Evolutionary conservation across 345 rosid genomes (phyloP), one percentile per base, ranked within the genome.

Genomic region (Populus euphratica): DNA sequence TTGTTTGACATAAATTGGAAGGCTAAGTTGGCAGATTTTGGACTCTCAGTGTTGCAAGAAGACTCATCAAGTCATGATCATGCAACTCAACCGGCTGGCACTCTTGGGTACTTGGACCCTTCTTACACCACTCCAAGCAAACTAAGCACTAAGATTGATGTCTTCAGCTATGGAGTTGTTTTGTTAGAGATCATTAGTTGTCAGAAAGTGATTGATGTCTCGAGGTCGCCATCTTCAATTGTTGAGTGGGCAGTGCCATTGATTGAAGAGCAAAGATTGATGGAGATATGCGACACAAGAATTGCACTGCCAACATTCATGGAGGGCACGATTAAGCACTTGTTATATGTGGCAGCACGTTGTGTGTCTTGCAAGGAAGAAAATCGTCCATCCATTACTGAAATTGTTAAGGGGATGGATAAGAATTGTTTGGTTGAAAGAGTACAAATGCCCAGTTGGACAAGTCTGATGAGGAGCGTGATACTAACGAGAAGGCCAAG

Each of bases 21-120:
- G 6, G 78, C 89, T 2, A 94, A 87, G 85, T 74, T 94, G 54
- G 90, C 89, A 0, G 97, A 94, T 59, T 91, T 89, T 5, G 96
- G 97, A 78, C 91, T 94, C 4, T 88, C 94, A 5, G 84, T 89
- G 50, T 56, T 38, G 56, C 43, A 50, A 69, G 3, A 20, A 3
- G 77, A 56, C 76, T 66, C 80, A 35, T 13, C 10, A 71, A 63
- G 75, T 72, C 83, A 49, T 5, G 74, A 63, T 2, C 77, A 54
- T 9, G 14, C 67, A n/a, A 14, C 54, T 43, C 86, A 79, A 64
- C 86, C 97, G 1, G 97, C 96, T 0, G 97, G 98, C 1, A 94
- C 98, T 0, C 85, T 92, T 3, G 97, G 97, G 17, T 92, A 92
- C 76, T 35, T 94, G 72, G 98, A 94, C 81, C 97, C 97, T 69